A percentile compares a stretch with the other conserved stretches of the same genome.
Evolutionary conservation across 1,284 basidiomycete genomes (phyloP).

Genomic region (Peniophora sp.): DNA sequence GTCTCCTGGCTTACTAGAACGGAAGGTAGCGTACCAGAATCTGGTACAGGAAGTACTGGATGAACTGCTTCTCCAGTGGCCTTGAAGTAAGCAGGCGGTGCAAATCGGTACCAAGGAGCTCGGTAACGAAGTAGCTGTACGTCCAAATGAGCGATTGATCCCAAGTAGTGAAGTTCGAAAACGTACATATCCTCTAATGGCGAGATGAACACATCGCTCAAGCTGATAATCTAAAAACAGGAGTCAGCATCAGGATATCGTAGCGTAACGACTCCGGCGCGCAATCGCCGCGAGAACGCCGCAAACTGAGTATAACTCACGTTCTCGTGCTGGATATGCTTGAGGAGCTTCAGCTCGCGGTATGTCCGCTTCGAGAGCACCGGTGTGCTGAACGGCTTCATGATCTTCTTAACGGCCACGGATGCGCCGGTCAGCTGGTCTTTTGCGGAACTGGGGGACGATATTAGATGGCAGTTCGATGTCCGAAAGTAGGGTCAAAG

Average conservation of each 20-base stretch:
- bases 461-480: not conserved
- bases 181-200: conserved; percentile 92
- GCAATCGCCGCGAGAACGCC: not conserved
- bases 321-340: conserved; percentile 99
- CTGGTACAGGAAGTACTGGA: conserved; percentile 99
- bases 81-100: conserved; percentile 95
- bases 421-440: conserved; percentile 93
- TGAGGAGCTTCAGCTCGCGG: conserved; percentile 95
- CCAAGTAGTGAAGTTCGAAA: not conserved
- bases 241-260: not conserved
- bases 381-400: conserved; percentile 96
- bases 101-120: conserved; percentile 95
- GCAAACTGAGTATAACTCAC: conserved; percentile 34
- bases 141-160: conserved; percentile 5
- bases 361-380: conserved; percentile 98
- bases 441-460: conserved; percentile 80
- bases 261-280: conserved; percentile 5
- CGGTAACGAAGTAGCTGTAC: conserved; percentile 95
- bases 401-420: conserved; percentile 99
- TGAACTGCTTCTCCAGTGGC: conserved; percentile 99
- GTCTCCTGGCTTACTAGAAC: not conserved
- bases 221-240: conserved; percentile 80
- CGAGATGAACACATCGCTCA: conserved; percentile 99
- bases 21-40: conserved; percentile 65
- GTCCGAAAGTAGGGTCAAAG: not conserved